Conservation (phyloP, 495 filamentous ascomycete genomes). For the Lophiotrema nucula region DNA sequence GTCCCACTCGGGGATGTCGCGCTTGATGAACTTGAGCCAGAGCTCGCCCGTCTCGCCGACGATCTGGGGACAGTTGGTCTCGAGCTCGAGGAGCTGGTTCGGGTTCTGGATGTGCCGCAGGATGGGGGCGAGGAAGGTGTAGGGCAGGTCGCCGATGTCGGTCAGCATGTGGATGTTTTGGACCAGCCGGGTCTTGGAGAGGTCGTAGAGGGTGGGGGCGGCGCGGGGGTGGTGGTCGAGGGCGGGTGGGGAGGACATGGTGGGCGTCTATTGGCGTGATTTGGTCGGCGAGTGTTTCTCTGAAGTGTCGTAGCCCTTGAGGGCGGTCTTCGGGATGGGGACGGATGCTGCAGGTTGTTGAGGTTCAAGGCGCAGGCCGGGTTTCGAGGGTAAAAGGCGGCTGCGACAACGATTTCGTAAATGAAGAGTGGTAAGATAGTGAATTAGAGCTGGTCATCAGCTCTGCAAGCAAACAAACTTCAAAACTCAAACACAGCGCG, state of each 20-base stretch:
- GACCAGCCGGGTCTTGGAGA: constrained; percentile 30
- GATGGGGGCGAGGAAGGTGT: constrained; percentile 58
- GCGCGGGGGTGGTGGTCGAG: constrained; percentile 29
- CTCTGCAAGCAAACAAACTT: too few species aligned
- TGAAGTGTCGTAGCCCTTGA: too few species aligned
- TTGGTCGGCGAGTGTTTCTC: not conserved
- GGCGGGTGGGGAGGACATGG: not conserved
- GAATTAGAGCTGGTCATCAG: too few species aligned
- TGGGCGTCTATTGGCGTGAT: constrained; percentile 1
- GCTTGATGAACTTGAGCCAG: constrained; percentile 67
- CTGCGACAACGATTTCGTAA: too few species aligned
- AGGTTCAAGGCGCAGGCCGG: too few species aligned
- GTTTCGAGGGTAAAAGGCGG: too few species aligned
- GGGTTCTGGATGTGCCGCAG: constrained; percentile 64
- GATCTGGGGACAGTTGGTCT: constrained; percentile 66
- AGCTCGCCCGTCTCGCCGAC: constrained; percentile 58
- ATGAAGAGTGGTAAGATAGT: too few species aligned
- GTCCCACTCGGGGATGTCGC: constrained; percentile 64
- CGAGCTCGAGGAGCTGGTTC: constrained; percentile 61
- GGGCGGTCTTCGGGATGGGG: too few species aligned
- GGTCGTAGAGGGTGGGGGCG: constrained; percentile 28
- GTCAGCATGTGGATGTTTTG: constrained; percentile 42
- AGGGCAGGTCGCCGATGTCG: constrained; percentile 66
- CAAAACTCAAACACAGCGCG: too few species aligned
- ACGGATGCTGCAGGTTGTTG: too few species aligned